phyloP scores from a whole-genome alignment of 768 basidiomycete species.

The Phlebiopsis flavidoalba region DNA sequence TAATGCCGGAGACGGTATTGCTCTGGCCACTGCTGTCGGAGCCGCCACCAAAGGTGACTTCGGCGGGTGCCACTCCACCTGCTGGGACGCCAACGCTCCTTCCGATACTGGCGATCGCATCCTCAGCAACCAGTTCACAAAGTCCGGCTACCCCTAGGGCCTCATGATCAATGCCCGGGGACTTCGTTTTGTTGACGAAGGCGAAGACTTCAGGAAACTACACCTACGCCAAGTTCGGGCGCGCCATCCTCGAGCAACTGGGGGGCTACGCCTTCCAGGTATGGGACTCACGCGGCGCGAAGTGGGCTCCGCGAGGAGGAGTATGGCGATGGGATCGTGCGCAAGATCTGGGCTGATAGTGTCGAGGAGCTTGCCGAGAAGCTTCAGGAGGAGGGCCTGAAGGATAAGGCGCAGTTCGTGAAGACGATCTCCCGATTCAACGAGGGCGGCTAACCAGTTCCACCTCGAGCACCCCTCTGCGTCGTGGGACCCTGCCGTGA shows the following conservation, averaged over 20 bases:
- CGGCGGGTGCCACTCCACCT: conserved; percentile 65
- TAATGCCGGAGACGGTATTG: conserved; percentile 63
- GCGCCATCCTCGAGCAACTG: conserved; percentile 53
- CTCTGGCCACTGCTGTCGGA: conserved; percentile 44
- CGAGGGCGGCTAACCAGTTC: conserved; percentile 36
- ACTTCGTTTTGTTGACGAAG: conserved; percentile 64
- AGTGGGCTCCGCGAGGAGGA: conserved; percentile 53
- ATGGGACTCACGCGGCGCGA: conserved; percentile 46
- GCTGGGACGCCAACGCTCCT: conserved; percentile 63
- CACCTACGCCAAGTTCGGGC: conserved; percentile 67
- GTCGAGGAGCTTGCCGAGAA: conserved; percentile 46
- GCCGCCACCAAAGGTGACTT: conserved; percentile 62
- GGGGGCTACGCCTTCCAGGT: conserved; percentile 61
- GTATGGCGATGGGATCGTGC: conserved; percentile 57
- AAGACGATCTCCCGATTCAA: conserved; percentile 49
- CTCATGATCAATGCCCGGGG: conserved; percentile 62
- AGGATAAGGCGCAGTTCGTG: conserved; percentile 36
- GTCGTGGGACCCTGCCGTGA: conserved; percentile 59
- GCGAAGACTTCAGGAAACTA: conserved; percentile 68
- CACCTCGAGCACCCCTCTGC: conserved; percentile 27
- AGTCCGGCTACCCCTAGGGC: conserved; percentile 69
- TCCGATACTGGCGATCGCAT: conserved; percentile 46
- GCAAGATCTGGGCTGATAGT: conserved; percentile 43
- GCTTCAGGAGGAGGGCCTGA: conserved; percentile 41
- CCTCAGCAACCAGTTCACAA: conserved; percentile 66